Evolutionary conservation across 2,329 filamentous ascomycete genomes (phyloP).

Genomic region (Neonectria punicea): DNA sequence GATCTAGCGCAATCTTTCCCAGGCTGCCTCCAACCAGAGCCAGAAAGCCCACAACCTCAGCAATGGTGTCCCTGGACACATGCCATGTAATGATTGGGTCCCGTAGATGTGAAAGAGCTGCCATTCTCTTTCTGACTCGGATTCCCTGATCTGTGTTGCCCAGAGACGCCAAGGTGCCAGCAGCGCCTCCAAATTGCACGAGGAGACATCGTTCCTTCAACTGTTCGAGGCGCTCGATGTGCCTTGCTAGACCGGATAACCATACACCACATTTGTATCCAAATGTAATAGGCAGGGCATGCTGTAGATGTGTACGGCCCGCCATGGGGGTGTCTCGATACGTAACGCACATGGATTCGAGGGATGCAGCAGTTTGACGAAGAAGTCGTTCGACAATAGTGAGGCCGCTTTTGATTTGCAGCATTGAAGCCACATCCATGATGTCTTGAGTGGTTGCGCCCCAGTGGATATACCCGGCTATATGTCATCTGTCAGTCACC

Average conservation of each 20-base stretch:
- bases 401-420: conserved; percentile 64
- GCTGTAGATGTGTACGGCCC: conserved; percentile 66
- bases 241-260: conserved; percentile 60
- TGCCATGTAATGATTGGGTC: conserved; percentile 68
- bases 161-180: conserved; percentile 65
- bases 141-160: conserved; percentile 59
- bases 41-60: conserved; percentile 64
- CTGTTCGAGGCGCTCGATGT: conserved; percentile 59
- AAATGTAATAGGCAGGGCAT: conserved; percentile 66
- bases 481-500: neutral
- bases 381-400: conserved; percentile 59
- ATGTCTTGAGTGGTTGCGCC: conserved; percentile 69
- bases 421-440: conserved; percentile 64
- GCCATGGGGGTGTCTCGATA: conserved; percentile 67
- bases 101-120: conserved; percentile 57
- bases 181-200: conserved; percentile 67
- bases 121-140: conserved; percentile 60
- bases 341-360: conserved; percentile 55
- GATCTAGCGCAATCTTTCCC: conserved; percentile 66
- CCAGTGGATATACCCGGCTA: conserved; percentile 62
- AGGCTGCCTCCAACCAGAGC: conserved; percentile 63
- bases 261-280: conserved; percentile 67
- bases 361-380: conserved; percentile 53
- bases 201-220: conserved; percentile 59
- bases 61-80: conserved; percentile 63